phyloP scores from a whole-genome alignment of 1,139 yeast species.

The Scheffersomyces titani region DNA sequence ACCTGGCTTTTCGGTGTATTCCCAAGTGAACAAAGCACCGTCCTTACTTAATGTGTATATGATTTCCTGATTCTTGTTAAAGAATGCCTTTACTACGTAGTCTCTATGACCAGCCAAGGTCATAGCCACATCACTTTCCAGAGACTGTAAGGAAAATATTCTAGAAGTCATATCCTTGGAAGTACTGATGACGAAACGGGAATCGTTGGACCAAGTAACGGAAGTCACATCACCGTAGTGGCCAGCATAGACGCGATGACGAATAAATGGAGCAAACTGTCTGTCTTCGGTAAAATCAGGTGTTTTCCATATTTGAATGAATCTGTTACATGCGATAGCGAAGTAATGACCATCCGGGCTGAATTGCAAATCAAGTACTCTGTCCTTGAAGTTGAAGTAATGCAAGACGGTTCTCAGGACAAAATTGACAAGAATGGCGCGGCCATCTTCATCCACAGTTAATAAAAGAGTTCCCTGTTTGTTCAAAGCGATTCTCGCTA shows the following conservation, averaged over 20 bases:
- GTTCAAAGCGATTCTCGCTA: conserved; percentile 78
- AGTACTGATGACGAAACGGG: conserved; percentile 81
- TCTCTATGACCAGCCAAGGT: conserved; percentile 93
- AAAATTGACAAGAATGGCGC: conserved; percentile 89
- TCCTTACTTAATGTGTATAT: conserved; percentile 92
- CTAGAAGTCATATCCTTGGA: conserved; percentile 90
- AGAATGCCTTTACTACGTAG: conserved; percentile 82
- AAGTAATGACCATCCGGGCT: conserved; percentile 88
- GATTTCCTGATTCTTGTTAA: conserved; percentile 80
- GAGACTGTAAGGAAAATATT: conserved; percentile 74
- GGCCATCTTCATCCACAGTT: conserved; percentile 90
- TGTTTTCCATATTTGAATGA: conserved; percentile 92
- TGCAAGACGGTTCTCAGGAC: conserved; percentile 85
- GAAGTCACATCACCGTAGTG: conserved; percentile 83
- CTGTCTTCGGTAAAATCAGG: conserved; percentile 73
- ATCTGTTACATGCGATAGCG: conserved; percentile 82
- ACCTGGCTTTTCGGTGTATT: conserved; percentile 59
- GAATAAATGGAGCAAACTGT: conserved; percentile 94
- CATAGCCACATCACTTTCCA: conserved; percentile 80
- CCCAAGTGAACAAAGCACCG: conserved; percentile 94
- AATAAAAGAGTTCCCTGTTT: conserved; percentile 76
- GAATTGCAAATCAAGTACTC: conserved; percentile 72
- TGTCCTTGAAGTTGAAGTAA: conserved; percentile 88
- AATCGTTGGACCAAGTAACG: conserved; percentile 86
- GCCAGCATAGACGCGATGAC: conserved; percentile 89